Evolutionary conservation across 257 asterid species (phyloP), one percentile per base, ranked within the genome.

Genomic region (Galeopsis tetrahit): DNA sequence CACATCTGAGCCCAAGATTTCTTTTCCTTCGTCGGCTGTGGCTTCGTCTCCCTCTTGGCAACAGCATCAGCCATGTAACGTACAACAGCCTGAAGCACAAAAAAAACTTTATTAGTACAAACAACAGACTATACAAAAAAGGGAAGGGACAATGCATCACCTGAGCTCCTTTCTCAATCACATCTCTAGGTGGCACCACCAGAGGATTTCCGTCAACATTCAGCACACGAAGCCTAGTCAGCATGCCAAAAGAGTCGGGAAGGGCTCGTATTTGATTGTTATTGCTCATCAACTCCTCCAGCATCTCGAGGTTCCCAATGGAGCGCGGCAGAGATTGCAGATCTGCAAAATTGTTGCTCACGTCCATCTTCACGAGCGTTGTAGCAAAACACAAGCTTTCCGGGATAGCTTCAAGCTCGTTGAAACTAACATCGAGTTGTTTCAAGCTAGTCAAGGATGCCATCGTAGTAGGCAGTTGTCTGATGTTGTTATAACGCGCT

Each of bases 331-430:
- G 81, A 49, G 77, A 73, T 59, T 76, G 87, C 80, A 93, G 75
- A 68, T 90, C 97, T 0, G 98, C 97, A 11, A 93, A 93, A 76
- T 93, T 93, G 86, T 87, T 90, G 84, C 98, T 93, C 65, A 93
- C 85, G 72, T 93, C 91, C 90, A 93, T 67, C 80, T 85, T 90
- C 42, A 93, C 90, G 2, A 93, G 90, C 6, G 85, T 83, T 32
- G 97, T 90, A 2, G 92, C 97, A 60, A 90, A 89, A 78, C 98
- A 93, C 80, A 93, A 72, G 87, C 98, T 90, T 85, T 93, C 98
- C 0, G 98, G 97, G 61, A 93, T 82, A 4, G 85, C 80, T 80
- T 89, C 98, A 3, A 90, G 87, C 85, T 89, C 95, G 33, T 93
- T 93, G 85, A 93, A 93, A 66, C 98, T 93, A n/a, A 86, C 83